Base-by-base conservation (phyloP, 140 eudicot species). In the Stevia rebaudiana region DNA sequence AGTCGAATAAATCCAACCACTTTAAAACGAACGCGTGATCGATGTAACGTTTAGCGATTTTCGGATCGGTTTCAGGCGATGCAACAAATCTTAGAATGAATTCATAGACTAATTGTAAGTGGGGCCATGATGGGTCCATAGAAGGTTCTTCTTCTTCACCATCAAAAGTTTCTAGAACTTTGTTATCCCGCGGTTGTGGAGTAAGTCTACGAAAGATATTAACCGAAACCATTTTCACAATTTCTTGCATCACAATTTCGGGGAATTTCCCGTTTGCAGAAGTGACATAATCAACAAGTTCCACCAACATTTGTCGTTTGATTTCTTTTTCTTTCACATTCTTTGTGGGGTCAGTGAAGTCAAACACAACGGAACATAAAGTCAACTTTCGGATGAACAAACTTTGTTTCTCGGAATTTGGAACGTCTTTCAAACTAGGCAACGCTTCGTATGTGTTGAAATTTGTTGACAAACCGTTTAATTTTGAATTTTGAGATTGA, bases 101-200 rank as follows among this genome's bases (percentile, higher is more conserved):
- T 54, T 86, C 94, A 40, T 82, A 82, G 31, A 83, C 79, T 37
- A 80, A 63, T 58, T 86, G 95, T 54, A 86, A 52, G 53, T 86
- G 95, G 4, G 95, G 83, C 95, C 95, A 86, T 9, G 84, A 69
- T 0, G 89, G 95, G 25, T 86, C 95, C 89, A 83, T 86, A 10
- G 74, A 75, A 1, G 89, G 95, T 57, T 86, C 95, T 69, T 86
- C 95, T 65, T 86, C 95, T 61, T 86, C 95, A 63, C 79, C 72
- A 8, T 86, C 95, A 50, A 86, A 75, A 60, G 75, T 87, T 79
- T 86, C 95, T 10, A 78, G 36, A 42, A 76, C 48, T 62, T 83
- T 82, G 81, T 82, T 86, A 40, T 80, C 89, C 12, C 89, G 82
- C 6, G 89, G 84, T 69, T 82, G 95, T 22, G 95, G 53, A 43